These are phyloP conservation scores for Chamaecyparis obtusa DNA, from an alignment of 75 land plant genomes.

Conservation along the genomic window DNA sequence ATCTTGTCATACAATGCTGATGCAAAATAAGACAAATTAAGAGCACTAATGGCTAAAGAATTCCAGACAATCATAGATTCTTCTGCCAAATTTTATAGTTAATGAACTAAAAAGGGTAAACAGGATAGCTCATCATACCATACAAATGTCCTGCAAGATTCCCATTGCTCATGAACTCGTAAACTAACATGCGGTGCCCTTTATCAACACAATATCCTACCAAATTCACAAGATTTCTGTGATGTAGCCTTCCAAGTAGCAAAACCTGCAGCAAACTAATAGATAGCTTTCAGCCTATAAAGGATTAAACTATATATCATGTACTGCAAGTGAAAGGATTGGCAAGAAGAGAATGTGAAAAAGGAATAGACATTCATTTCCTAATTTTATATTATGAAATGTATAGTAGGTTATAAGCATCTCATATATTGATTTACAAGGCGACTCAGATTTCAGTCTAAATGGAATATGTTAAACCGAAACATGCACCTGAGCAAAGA, in stretches of 20 bases:
- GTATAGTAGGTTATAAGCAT: background rate
- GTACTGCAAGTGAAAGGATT: constrained; percentile 21
- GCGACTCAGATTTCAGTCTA: background rate
- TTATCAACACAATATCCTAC: constrained; percentile 94
- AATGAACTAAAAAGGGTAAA: background rate
- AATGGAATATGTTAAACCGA: background rate
- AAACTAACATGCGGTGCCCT: constrained; percentile 80
- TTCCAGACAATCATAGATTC: background rate
- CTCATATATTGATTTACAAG: background rate
- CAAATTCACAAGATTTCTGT: constrained; percentile 93
- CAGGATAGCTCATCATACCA: constrained; percentile 34
- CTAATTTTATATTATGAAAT: background rate
- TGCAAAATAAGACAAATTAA: background rate
- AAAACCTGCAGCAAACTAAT: constrained; percentile 34
- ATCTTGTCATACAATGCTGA: background rate
- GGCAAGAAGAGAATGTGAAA: background rate
- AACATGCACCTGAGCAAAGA: background rate
- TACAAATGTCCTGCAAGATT: constrained; percentile 75
- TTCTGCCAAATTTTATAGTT: background rate
- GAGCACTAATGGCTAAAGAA: background rate
- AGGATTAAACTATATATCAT: background rate
- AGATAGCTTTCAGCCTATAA: background rate
- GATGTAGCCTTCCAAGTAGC: constrained; percentile 85
- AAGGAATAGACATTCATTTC: background rate
- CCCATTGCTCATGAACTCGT: constrained; percentile 91